Evolutionary conservation across 768 basidiomycete genomes (phyloP), one percentile per base, ranked within the genome.

Genomic region (Pluteus cervinus): DNA sequence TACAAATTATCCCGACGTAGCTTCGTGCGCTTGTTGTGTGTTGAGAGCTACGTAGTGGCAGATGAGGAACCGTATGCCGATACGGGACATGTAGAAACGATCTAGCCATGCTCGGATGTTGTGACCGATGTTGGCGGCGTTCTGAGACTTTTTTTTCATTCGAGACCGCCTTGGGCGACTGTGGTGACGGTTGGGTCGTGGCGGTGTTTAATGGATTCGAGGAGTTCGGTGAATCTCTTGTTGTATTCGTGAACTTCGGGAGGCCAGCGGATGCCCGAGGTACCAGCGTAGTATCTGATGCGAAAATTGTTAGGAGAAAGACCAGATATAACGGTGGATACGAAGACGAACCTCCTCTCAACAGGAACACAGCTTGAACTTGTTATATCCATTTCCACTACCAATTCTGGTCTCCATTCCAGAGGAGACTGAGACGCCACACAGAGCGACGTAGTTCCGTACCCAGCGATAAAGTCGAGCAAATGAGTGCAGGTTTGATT

Each of bases 111-210:
- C 79, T 58, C 97, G 94, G 36, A 99, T 86, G 49, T 92, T 88
- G 24, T 82, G 66, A 11, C 86, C 86, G 33, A 91, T 89, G 33
- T 77, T 71, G 23, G 67, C 73, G 10, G 76, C 71, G 31, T 82
- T 79, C 54, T 77, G 76, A 41, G 65, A 41, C 66, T 69, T 22
- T 79, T 72, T 56, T 98, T 97, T 92, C 92, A 97, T 56, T 99
- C 94, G 42, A 97, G 68, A 4, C 98, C 86, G 33, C 94, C 94
- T 60, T 94, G 92, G 0, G 89, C 91, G 40, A 98, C 87, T 6
- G 93, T 96, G 5, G 94, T 93, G 6, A 98, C 96, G 0, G 96
- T 98, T 0, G 94, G 94, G 53, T 98, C 94, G 60, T 99, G 96
- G 8, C 96, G 72, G 40, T 72, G 77, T 66, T 99, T 99, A 70